Conservation (phyloP, 2,329 filamentous ascomycete genomes). For the Fusarium compactum region DNA sequence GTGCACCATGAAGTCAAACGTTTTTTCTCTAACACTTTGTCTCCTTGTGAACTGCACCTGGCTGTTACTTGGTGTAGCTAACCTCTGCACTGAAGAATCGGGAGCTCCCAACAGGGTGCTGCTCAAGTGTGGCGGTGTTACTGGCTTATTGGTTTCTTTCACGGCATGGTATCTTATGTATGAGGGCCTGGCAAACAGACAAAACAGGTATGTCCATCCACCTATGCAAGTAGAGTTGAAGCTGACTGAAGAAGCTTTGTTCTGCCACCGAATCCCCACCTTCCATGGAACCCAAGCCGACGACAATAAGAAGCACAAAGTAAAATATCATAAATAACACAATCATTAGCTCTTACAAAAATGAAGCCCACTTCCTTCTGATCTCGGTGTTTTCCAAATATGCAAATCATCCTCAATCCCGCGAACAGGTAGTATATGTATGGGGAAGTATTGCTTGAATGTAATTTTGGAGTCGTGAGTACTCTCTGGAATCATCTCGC, state of each 20-base stretch:
- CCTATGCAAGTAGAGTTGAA: rapidly evolving
- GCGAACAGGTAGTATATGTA: too few relatives aligned
- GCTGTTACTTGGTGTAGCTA: slow-evolving; percentile 1
- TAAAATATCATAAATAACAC: background rate
- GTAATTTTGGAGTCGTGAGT: too few relatives aligned
- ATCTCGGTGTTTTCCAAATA: too few relatives aligned
- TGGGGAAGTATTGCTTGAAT: rapidly evolving
- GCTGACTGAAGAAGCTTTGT: slow-evolving; percentile 1
- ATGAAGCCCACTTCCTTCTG: background rate
- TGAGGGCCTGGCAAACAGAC: slow-evolving; percentile 10
- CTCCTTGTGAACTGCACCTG: slow-evolving; percentile 17
- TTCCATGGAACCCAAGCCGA: slow-evolving; percentile 12
- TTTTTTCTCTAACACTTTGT: slow-evolving; percentile 21
- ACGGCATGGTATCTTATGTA: slow-evolving; percentile 24
- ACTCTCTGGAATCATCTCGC: too few relatives aligned
- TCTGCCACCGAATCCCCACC: slow-evolving; percentile 4
- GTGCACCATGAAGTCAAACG: slow-evolving; percentile 14
- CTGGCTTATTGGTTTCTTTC: slow-evolving; percentile 9
- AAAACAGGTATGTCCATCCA: background rate
- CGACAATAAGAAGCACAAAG: background rate
- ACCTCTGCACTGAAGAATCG: slow-evolving; percentile 7
- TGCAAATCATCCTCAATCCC: too few relatives aligned
- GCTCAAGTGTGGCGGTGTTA: slow-evolving; percentile 7
- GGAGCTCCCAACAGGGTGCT: slow-evolving; percentile 3
- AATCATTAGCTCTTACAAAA: rapidly evolving